phyloP scores from a whole-genome alignment of 2,329 filamentous ascomycete species.

The Alternaria sp. region DNA sequence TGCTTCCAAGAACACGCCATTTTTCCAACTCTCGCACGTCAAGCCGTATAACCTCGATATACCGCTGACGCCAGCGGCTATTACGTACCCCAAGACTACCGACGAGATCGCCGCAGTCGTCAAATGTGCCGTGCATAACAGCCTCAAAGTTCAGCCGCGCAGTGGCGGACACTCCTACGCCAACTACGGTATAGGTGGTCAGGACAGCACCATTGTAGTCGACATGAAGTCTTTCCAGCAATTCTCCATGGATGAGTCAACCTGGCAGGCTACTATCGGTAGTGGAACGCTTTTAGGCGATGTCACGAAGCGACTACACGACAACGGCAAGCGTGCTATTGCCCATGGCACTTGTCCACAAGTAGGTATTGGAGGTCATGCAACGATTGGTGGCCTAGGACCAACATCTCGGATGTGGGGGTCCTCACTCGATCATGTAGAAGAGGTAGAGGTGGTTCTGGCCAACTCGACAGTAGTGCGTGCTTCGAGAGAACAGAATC shows the following conservation, averaged over 20 bases:
- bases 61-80: constrained; percentile 59
- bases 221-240: constrained; percentile 60
- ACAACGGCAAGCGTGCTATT: constrained; percentile 53
- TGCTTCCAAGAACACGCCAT: constrained; percentile 33
- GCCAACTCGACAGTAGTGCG: constrained; percentile 52
- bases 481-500: constrained; percentile 48
- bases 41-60: constrained; percentile 52
- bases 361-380: constrained; percentile 50
- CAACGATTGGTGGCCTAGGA: constrained; percentile 49
- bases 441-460: constrained; percentile 51
- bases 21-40: constrained; percentile 45
- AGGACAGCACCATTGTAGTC: constrained; percentile 59
- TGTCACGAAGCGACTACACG: constrained; percentile 46
- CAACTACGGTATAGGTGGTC: constrained; percentile 59
- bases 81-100: constrained; percentile 63
- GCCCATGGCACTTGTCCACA: constrained; percentile 57
- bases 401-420: constrained; percentile 47
- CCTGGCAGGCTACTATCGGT: constrained; percentile 58
- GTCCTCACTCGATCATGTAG: constrained; percentile 44
- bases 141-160: constrained; percentile 67
- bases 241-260: constrained; percentile 55
- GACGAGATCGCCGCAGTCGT: constrained; percentile 66
- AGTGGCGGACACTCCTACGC: constrained; percentile 72
- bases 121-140: constrained; percentile 64
- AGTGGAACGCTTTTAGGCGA: constrained; percentile 60